Base-by-base conservation (phyloP, 441 rosid species). In the Adansonia grandidieri region DNA sequence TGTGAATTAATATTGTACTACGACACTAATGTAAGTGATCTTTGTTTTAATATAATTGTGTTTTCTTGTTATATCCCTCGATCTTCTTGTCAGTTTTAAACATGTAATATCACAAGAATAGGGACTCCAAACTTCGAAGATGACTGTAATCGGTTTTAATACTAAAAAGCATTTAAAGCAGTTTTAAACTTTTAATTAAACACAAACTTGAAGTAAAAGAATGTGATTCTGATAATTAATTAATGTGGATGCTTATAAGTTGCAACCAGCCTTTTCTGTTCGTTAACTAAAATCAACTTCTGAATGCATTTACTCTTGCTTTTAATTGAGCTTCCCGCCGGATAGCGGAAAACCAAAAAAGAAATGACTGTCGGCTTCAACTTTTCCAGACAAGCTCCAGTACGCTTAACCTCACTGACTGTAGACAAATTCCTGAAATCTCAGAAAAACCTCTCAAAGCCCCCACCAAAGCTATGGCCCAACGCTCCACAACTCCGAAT, bases 381-480 rank as follows among this genome's bases (percentile, higher is more conserved):
- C 65, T 28, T 66, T 17, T 15, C 76, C 53, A 61, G n/a, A 76
- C 45, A 81, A 32, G 73, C 77, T 22, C 57, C 77, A 5, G 17
- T 76, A 2, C 76, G 71, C 19, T 50, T 79, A 19, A 69, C 83
- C 37, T 76, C 85, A 0, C 71, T 75, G 11, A 76, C 84, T 2
- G 78, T 85, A 5, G 83, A 87, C 74, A 89, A 86, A 47, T 82
- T 85, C 85, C 79, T 86, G 47, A 79, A 68, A 75, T 74, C 86
- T 67, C 86, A 76, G 81, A 86, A 82, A 78, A 85, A 90, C 69
- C 89, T 90, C 72, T 78, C 87, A 8, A 83, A 84, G 71, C 78
- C 88, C 75, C 56, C 89, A 3, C 93, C 93, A 32, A 82, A 58
- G 14, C 88, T 89, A 53, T 91, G 89, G 85, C 20, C 88, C 1